Evolutionary conservation across 768 basidiomycete genomes (phyloP), one percentile per base, ranked within the genome.

Genomic region (Lactarius quietus): DNA sequence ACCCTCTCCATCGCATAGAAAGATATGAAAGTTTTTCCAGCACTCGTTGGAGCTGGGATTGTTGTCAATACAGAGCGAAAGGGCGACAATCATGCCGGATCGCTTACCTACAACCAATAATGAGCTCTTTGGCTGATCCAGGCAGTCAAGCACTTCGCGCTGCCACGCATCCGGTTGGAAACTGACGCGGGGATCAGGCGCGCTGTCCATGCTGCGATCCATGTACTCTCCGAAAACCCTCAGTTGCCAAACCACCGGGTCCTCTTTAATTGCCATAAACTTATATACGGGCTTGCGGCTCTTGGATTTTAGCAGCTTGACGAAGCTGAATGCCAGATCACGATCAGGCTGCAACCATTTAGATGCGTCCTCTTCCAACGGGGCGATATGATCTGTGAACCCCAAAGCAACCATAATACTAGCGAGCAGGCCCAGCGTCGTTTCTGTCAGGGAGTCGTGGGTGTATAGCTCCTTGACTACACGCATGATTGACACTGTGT

Each of bases 101-200:
- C 3, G 75, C 83, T 68, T 31, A 86, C 86, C 87, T 59, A 89
- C 85, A 20, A 87, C 87, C 3, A 90, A 81, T 15, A 90, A 74
- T 3, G 88, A 89, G 61, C 80, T 74, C 28, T 70, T 70, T 29
- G 84, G 75, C 7, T 73, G 70, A 66, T 90, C 89, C 23, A 90
- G 78, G 56, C 79, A 80, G 69, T 90, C 86, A 56, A 90, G 75
- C 6, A 90, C 89, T 26, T 80, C 72, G 31, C 84, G 76, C 67
- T 90, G 89, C 89, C 89, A 90, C 1, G 81, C 84, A 71, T 90
- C 89, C 0, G 89, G 88, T 26, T 81, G 75, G 72, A 90, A 90
- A 1, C 78, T 66, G 38, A 90, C 87, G 0, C 88, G 80, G 7
- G 72, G 55, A 73, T 90, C 89, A 0, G 74, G 71, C 59, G 80